These are phyloP conservation scores for Brassica carinata DNA, from an alignment of 345 rosid genomes.

Conservation along the genomic window DNA sequence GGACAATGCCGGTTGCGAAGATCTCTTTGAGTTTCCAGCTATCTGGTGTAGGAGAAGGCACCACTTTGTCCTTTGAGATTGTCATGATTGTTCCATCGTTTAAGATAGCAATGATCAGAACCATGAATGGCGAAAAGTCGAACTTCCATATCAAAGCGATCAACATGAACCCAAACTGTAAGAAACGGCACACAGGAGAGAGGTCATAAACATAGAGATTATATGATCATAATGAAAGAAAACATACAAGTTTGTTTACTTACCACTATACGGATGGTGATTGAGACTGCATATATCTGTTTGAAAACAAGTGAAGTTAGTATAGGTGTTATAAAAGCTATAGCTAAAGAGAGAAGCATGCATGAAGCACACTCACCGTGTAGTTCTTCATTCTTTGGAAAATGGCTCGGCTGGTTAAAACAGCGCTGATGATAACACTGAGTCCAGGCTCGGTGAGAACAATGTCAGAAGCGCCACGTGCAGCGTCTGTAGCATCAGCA, in stretches of 20 bases:
- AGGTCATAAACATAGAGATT: neutral
- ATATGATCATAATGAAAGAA: conserved; percentile 2
- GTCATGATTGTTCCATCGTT: conserved; percentile 98
- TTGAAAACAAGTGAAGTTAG: neutral
- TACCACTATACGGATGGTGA: conserved; percentile 92
- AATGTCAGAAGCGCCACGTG: conserved; percentile 64
- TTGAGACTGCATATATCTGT: conserved; percentile 93
- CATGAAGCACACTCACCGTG: conserved; percentile 48
- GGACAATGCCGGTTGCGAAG: conserved; percentile 85
- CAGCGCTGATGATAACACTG: conserved; percentile 91
- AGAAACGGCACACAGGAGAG: conserved; percentile 2
- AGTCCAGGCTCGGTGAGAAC: conserved; percentile 74
- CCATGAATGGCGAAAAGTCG: conserved; percentile 96
- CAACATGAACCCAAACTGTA: conserved; percentile 84
- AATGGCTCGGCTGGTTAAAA: conserved; percentile 82
- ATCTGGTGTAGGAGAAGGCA: conserved; percentile 94
- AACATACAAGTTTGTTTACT: conserved; percentile 29
- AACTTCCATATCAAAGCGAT: conserved; percentile 86
- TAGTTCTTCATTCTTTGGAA: conserved; percentile 98
- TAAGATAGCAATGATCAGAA: conserved; percentile 85
- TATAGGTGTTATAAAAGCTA: neutral
- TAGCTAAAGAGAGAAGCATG: neutral
- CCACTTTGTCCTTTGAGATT: conserved; percentile 87
- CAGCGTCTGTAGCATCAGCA: conserved; percentile 93
- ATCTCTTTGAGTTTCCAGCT: conserved; percentile 95